Conservation (phyloP, 208 protist genomes). For the Crithidia fasciculata region DNA sequence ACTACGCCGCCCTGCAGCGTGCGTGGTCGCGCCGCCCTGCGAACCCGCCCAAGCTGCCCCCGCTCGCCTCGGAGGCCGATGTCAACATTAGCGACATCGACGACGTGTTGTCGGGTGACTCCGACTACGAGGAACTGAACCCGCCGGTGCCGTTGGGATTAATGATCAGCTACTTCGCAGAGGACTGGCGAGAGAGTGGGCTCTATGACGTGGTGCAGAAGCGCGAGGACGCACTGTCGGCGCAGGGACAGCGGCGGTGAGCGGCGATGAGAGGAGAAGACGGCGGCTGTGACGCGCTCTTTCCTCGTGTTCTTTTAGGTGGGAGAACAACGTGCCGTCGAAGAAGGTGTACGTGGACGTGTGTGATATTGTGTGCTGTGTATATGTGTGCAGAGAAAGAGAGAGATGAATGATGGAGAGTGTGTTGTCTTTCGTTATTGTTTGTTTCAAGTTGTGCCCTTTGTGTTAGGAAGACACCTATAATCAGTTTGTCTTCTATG, state of each 20-base stretch:
- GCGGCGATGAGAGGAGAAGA: background rate
- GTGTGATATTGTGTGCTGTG: too few relatives aligned
- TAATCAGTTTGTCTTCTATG: background rate
- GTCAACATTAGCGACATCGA: slow-evolving; percentile 35
- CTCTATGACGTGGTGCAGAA: slow-evolving; percentile 55
- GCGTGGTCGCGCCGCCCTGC: slow-evolving; percentile 32
- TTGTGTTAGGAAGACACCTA: too few relatives aligned
- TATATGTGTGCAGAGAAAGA: too few relatives aligned
- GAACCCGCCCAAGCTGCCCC: slow-evolving; percentile 25
- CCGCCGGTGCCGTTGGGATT: slow-evolving; percentile 65
- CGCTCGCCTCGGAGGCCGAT: slow-evolving; percentile 30
- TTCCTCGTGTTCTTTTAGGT: background rate
- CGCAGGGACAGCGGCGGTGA: slow-evolving; percentile 4
- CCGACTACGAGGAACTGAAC: slow-evolving; percentile 38
- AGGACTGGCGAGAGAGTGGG: slow-evolving; percentile 70
- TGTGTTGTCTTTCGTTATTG: too few relatives aligned
- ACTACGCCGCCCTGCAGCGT: slow-evolving; percentile 34
- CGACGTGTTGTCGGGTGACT: slow-evolving; percentile 28
- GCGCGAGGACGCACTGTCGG: slow-evolving; percentile 19
- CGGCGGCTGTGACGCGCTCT: background rate
- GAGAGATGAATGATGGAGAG: too few relatives aligned
- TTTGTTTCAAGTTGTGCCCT: too few relatives aligned
- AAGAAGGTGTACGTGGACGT: too few relatives aligned
- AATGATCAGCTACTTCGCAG: slow-evolving; percentile 69
- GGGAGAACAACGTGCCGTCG: too few relatives aligned